A percentile compares a stretch with the other conserved stretches of the same genome.
phyloP scores from a whole-genome alignment of 495 filamentous ascomycete species.

The Tuber microsphaerosporum region DNA sequence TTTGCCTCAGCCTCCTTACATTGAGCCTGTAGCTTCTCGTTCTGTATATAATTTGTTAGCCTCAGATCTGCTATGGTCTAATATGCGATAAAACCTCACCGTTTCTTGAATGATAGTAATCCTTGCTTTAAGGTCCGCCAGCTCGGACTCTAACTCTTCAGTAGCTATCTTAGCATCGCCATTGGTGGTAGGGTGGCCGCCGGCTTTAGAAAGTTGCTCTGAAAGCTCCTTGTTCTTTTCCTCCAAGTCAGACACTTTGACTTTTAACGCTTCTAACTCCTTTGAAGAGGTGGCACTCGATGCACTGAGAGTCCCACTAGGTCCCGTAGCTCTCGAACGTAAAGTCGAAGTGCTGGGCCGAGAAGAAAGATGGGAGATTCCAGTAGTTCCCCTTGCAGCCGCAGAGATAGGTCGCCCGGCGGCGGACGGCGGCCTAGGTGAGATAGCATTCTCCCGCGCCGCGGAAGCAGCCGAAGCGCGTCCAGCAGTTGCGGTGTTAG shows the following conservation, averaged over 20 bases:
- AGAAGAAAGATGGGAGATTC: constrained; percentile 6
- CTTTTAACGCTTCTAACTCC: constrained; percentile 32
- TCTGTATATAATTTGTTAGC: not conserved
- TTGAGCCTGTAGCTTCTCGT: not conserved
- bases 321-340: constrained; percentile 9
- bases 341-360: constrained; percentile 12
- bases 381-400: constrained; percentile 12
- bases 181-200: not conserved
- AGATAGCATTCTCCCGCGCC: constrained; percentile 21
- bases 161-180: constrained; percentile 8
- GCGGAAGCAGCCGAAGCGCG: constrained; percentile 18
- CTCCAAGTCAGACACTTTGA: constrained; percentile 33
- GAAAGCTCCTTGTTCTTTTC: constrained; percentile 30
- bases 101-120: constrained; percentile 31
- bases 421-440: constrained; percentile 30
- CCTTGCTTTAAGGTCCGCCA: constrained; percentile 19
- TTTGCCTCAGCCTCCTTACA: not conserved
- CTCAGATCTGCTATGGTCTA: not conserved
- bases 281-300: constrained; percentile 19
- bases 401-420: constrained; percentile 14
- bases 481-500: constrained; percentile 15
- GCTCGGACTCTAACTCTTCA: constrained; percentile 22
- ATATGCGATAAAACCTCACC: constrained; percentile 18
- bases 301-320: constrained; percentile 5
- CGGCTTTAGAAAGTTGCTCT: constrained; percentile 27